Base-by-base conservation (phyloP, 2,329 filamentous ascomycete species). In the Akanthomyces muscarius region DNA sequence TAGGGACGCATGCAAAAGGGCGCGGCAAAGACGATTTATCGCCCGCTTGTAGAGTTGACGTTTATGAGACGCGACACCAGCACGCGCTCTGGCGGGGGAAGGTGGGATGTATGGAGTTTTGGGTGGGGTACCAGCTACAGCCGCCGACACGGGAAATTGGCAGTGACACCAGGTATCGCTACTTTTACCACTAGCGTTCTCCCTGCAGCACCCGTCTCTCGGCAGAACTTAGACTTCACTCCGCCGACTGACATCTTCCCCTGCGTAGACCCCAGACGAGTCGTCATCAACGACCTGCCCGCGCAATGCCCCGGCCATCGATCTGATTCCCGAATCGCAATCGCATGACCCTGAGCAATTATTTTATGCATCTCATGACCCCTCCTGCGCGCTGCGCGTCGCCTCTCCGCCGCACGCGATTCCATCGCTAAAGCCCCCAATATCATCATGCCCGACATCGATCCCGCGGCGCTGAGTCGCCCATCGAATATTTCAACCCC, bases 381-480 rank as follows among this genome's bases (percentile, higher is more conserved):
- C 71, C 64, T 68, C 70, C 73, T 72, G 70, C 73, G 73, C 76
- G 73, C 73, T 73, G 78, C 77, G 78, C 78, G 74, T 77, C 76
- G 78, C 78, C 74, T 67, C 66, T 72, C 69, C 71, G 74, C 73
- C 73, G 78, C 77, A 77, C 79, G 81, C 81, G 80, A 81, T 79
- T 69, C 68, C 65, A 69, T 69, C 70, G 68, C 68, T 71, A 25
- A 68, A 70, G 28, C 13, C 65, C 66, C 67, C 67, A 65, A 62
- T 65, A 65, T 68, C 70, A 72, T 70, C 68, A 89, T 89, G 86
- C 86, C 86, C 70, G 86, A 89, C 77, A 89, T 89, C 77, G 86
- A 89, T 79, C 86, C 86, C 71, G 85, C 86, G 78, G 86, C 86
- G 67, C 76, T 89, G 70, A 88, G 85, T 80, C 84, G 86, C 71